Evolutionary conservation across 1,284 basidiomycete genomes (phyloP), one percentile per base, ranked within the genome.

Genomic region (Leccinum subrobustum): DNA sequence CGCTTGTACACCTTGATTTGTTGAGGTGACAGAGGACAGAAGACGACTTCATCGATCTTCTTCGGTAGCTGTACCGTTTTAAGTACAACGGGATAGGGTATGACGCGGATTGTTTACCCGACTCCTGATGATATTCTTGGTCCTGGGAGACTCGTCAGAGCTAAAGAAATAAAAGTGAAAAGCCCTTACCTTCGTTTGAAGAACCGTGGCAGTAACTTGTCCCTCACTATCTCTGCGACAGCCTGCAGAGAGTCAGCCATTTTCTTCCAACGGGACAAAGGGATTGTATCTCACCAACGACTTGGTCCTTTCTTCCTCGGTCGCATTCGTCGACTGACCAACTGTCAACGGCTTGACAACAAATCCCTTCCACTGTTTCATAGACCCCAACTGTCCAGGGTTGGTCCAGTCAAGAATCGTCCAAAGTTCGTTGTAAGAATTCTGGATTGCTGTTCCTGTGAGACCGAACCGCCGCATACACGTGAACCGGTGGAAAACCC

Each of bases 1-100:
- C 82, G 80, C 65, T 84, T 88, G 75, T 96, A 95, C 0, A 86
- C 88, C 11, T 73, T 69, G 20, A 85, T 81, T 72, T 95, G 93
- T 39, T 76, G 80, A 0, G 76, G 61, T 0, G 90, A 89, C 52
- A 96, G 75, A 16, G 92, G 92, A 70, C 93, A 96, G 69, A 95
- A 94, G 6, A 95, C 91, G n/a, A 95, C 88, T 68, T 92, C 81
- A 67, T 96, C 93, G 0, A 81, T 83, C 77, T 96, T 96, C 64
- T 79, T 78, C 0, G 93, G 93, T 12, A 96, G 80, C 86, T 94
- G 66, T 47, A 20, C n/a, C 39, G 37, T 8, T 29, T 55, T 7
- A 47, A 61, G 12, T 50, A 5, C 39, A 20, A 42, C 1, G 57
- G 55, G n/a, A 44, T n/a, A 29, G 4, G 2, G 20, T 25, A 33